Evolutionary conservation across 441 rosid species (phyloP), one percentile per base, ranked within the genome.

Genomic region (Kokia cookei): DNA sequence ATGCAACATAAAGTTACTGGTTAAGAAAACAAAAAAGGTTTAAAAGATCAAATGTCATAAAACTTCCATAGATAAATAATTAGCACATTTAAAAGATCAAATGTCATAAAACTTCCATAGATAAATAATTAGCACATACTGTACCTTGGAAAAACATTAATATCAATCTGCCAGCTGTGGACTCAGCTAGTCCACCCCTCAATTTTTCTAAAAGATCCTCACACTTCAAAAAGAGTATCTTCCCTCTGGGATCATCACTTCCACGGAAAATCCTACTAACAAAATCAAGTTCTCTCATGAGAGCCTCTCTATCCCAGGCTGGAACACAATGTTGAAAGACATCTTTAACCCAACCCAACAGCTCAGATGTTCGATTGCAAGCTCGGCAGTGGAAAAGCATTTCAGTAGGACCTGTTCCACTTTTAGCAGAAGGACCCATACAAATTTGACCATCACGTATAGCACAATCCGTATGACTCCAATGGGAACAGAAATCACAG

Each of bases 401-500:
- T 75, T 96, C 99, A 62, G 87, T 81, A 29, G 84, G 91, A 59
- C 90, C 91, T 0, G 85, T 83, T 69, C 87, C 90, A 73, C 80
- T 91, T 87, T 92, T 92, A 22, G 84, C 83, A 74, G 97, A 87
- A 42, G 89, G 80, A 51, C 96, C 98, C 91, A 80, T 89, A 37
- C 86, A 86, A 65, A 96, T 92, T 84, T 88, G 95, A 62, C 90
- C 93, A 62, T 96, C 97, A 22, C 94, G 90, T 58, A 93, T 93
- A 2, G 99, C 99, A 78, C 99, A 96, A 75, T 93, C 99, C 3
- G 97, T 91, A 82, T 92, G 98, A 75, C 98, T 92, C 98, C 99
- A 96, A 75, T 96, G 99, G 74, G 98, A 75, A 79, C 97, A 96
- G 79, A 93, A 79, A 59, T 92, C 99, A 2, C 99, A 96, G 50